Evolutionary conservation across 805 yeast species (phyloP).

Genomic region (Starmerella etchellsii): DNA sequence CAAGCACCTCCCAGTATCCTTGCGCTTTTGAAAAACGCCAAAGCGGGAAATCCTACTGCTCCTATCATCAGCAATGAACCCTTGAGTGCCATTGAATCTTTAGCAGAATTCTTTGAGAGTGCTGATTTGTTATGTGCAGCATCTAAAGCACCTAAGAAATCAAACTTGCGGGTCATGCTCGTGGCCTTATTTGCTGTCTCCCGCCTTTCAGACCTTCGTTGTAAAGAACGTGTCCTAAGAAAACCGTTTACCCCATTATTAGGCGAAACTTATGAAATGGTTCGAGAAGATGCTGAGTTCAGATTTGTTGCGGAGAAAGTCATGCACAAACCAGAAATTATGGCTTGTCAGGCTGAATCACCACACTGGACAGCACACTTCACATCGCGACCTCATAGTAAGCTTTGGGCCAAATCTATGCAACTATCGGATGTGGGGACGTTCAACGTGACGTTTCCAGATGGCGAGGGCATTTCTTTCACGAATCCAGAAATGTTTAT

Average conservation of each 20-base stretch:
- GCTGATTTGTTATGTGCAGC: constrained; percentile 54
- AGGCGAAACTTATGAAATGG: constrained; percentile 87
- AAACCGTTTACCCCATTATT: constrained; percentile 91
- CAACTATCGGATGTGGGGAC: constrained; percentile 70
- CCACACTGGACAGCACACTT: constrained; percentile 43
- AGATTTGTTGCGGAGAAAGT: constrained; percentile 77
- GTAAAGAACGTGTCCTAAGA: constrained; percentile 61
- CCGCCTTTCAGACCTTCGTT: constrained; percentile 54
- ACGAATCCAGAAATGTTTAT: constrained; percentile 67
- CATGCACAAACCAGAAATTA: constrained; percentile 70
- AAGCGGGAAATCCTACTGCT: constrained; percentile 57
- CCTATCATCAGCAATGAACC: constrained; percentile 95
- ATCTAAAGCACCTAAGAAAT: constrained; percentile 32
- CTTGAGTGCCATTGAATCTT: constrained; percentile 61
- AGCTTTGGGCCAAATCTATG: constrained; percentile 89
- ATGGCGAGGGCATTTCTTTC: constrained; percentile 70
- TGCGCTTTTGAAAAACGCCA: constrained; percentile 70
- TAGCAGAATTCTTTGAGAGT: constrained; percentile 72
- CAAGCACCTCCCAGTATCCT: constrained; percentile 72
- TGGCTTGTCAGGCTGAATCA: constrained; percentile 70
- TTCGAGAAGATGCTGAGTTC: constrained; percentile 67
- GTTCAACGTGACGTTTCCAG: constrained; percentile 40
- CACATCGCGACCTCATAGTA: constrained; percentile 46
- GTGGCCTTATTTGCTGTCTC: constrained; percentile 77
- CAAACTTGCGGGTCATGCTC: constrained; percentile 44